These are phyloP conservation scores for Apodospora peruviana DNA, from an alignment of 495 filamentous ascomycete genomes.

Conservation along the genomic window DNA sequence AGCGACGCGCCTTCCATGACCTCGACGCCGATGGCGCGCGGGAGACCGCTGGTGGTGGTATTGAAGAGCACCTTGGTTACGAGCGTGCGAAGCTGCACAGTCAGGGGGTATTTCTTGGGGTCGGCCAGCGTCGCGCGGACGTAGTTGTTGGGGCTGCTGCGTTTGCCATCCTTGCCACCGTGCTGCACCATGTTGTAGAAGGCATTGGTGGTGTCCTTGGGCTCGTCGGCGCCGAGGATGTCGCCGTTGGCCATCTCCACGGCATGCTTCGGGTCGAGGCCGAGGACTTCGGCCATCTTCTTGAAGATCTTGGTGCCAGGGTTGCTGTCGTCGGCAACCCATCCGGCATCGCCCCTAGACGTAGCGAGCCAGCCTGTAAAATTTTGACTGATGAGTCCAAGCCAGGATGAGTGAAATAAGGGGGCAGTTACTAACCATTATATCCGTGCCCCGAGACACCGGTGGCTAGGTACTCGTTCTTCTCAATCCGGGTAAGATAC, in stretches of 20 bases:
- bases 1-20: conserved; percentile 34
- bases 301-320: conserved; percentile 26
- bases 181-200: conserved; percentile 42
- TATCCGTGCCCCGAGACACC: conserved; percentile 39
- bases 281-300: conserved; percentile 24
- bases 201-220: conserved; percentile 32
- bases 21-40: conserved; percentile 41
- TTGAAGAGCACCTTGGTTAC: conserved; percentile 42
- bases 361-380: conserved; percentile 34
- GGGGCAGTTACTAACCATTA: conserved; percentile 16
- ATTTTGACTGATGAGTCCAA: too few species aligned
- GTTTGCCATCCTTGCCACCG: conserved; percentile 32
- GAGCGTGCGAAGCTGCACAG: conserved; percentile 40
- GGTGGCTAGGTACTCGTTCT: conserved; percentile 33
- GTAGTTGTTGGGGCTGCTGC: conserved; percentile 37
- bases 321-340: conserved; percentile 22
- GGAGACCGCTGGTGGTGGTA: conserved; percentile 18
- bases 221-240: conserved; percentile 30
- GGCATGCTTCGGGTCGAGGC: conserved; percentile 27
- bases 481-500: conserved; percentile 39
- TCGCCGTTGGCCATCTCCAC: conserved; percentile 30
- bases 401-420: too few species aligned
- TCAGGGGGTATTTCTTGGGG: conserved; percentile 38
- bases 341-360: conserved; percentile 26
- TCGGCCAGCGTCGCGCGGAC: conserved; percentile 40